Conservation (phyloP, 1,139 yeast genomes). For the Sugiyamaella novakii region DNA sequence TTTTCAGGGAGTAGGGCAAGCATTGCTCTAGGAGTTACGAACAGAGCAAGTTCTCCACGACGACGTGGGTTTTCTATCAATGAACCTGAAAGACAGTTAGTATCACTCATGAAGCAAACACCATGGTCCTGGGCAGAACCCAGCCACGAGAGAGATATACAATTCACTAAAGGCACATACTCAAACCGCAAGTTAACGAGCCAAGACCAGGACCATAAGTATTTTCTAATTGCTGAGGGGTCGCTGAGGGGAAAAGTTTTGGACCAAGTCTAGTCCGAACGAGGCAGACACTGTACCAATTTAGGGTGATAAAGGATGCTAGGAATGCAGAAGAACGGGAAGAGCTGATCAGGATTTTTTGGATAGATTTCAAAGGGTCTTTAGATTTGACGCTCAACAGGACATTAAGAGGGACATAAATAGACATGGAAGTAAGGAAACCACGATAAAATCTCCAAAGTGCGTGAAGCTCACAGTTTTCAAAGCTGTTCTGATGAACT, state of each 20-base stretch:
- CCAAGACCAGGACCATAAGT: conserved; percentile 45
- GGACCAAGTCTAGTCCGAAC: conserved; percentile 45
- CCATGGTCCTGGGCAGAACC: conserved; percentile 2
- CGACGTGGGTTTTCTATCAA: conserved; percentile 44
- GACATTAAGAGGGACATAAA: conserved; percentile 35
- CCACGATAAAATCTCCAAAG: conserved; percentile 44
- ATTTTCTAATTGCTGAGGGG: conserved; percentile 42
- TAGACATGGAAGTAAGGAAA: conserved; percentile 42
- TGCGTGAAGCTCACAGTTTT: conserved; percentile 46
- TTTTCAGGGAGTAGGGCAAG: conserved; percentile 42
- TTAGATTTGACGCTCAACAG: conserved; percentile 22
- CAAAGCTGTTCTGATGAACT: conserved; percentile 44
- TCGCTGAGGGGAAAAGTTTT: conserved; percentile 33
- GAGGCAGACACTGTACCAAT: conserved; percentile 48
- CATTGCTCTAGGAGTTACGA: conserved; percentile 47
- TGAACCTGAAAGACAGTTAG: conserved; percentile 27
- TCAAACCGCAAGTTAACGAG: conserved; percentile 43
- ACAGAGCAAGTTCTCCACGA: conserved; percentile 48
- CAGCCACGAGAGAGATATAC: background rate
- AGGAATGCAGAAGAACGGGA: conserved; percentile 46
- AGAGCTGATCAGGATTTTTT: conserved; percentile 26
- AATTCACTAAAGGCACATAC: conserved; percentile 26
- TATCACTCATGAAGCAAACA: background rate
- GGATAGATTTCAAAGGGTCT: conserved; percentile 12
- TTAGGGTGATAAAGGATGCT: conserved; percentile 44